phyloP scores from a whole-genome alignment of 75 land plant genomes.

The Larix kaempferi region DNA sequence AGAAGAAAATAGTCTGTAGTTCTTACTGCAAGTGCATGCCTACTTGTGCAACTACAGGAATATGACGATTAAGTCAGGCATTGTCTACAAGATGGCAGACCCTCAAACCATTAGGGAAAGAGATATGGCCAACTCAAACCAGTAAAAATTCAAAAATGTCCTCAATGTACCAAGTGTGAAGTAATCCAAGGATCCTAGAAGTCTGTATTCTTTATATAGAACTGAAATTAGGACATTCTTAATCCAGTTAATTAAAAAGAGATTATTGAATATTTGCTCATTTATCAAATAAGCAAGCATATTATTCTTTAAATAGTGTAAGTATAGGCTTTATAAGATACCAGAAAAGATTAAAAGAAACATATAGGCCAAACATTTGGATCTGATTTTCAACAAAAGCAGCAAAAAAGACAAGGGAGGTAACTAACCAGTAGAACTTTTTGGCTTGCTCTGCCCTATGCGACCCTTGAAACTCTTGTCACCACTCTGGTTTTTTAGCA shows the following conservation, averaged over 20 bases:
- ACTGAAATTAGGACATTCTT: background rate
- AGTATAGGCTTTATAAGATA: background rate
- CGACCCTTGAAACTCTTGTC: conserved; percentile 79
- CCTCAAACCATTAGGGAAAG: no score
- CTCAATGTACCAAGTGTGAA: background rate
- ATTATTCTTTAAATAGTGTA: background rate
- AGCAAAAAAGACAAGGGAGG: conserved; percentile 3
- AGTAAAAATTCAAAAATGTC: no score
- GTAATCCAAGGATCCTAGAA: background rate
- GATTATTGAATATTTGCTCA: background rate
- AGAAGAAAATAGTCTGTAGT: no score
- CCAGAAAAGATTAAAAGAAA: background rate
- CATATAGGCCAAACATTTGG: background rate
- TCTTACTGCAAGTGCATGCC: no score
- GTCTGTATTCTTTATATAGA: background rate
- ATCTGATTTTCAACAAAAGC: background rate
- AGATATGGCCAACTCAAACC: no score
- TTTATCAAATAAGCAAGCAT: conserved; percentile 1
- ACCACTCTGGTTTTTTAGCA: conserved; percentile 54
- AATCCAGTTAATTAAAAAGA: background rate
- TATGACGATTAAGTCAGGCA: no score
- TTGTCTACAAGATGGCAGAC: no score
- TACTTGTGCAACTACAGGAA: no score
- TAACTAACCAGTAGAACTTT: conserved; percentile 46
- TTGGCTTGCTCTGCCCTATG: conserved; percentile 62